Evolutionary conservation across 805 yeast species (phyloP).

Genomic region (Wickerhamiella dianesei): DNA sequence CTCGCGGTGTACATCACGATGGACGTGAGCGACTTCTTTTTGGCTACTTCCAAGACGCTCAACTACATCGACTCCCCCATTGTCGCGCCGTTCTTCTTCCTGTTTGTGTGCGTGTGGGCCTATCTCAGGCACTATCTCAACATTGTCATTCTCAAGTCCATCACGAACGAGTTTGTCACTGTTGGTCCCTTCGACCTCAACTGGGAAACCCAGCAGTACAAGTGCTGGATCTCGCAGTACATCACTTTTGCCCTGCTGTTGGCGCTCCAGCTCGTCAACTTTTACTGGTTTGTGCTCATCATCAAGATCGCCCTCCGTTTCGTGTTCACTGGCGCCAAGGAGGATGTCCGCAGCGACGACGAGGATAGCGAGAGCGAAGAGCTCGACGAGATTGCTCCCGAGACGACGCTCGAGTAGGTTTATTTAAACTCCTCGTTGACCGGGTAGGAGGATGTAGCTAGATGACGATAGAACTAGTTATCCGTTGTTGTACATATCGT

Average conservation of each 20-base stretch:
- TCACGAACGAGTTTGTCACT: slow-evolving; percentile 66
- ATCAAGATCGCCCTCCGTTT: slow-evolving; percentile 62
- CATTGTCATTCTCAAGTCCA: slow-evolving; percentile 45
- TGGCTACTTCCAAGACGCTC: slow-evolving; percentile 71
- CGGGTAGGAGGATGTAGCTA: background rate
- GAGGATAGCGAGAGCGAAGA: slow-evolving; percentile 38
- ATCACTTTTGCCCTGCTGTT: slow-evolving; percentile 67
- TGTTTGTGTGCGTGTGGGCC: slow-evolving; percentile 65
- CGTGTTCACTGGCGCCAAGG: slow-evolving; percentile 39
- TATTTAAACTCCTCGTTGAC: no score
- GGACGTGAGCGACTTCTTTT: slow-evolving; percentile 89
- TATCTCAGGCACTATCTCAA: slow-evolving; percentile 83
- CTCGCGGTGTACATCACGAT: slow-evolving; percentile 79
- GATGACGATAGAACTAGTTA: no score
- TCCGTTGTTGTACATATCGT: no score
- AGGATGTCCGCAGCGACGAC: slow-evolving; percentile 66
- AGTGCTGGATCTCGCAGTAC: slow-evolving; percentile 89
- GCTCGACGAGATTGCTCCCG: background rate
- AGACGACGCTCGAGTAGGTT: background rate
- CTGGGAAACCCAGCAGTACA: slow-evolving; percentile 86
- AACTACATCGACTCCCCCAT: slow-evolving; percentile 64
- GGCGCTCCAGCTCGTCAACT: slow-evolving; percentile 73
- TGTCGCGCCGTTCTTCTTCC: slow-evolving; percentile 50
- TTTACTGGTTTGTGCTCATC: slow-evolving; percentile 78
- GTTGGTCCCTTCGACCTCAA: slow-evolving; percentile 71